Conservation (phyloP, 1,284 basidiomycete species). For the Ceratobasidium sp. region DNA sequence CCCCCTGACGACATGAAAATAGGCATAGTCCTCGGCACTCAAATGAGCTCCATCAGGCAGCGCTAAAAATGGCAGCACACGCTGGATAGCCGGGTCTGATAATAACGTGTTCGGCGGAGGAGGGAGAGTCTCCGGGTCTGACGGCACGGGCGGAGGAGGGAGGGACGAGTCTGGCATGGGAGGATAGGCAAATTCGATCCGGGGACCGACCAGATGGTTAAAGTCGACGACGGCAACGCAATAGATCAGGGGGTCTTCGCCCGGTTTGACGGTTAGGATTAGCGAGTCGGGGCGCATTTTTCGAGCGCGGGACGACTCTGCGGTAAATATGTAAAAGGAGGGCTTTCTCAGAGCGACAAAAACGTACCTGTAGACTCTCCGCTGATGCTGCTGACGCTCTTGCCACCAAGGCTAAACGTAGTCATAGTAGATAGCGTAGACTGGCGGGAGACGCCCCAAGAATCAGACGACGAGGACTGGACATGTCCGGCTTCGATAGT, state of each 20-base stretch:
- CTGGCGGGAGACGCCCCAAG: slow-evolving; percentile 27
- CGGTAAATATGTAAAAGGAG: not conserved
- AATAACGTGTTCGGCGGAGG: slow-evolving; percentile 64
- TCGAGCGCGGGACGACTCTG: slow-evolving; percentile 51
- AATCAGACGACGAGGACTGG: slow-evolving; percentile 34
- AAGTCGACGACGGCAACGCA: slow-evolving; percentile 91
- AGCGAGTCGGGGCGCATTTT: slow-evolving; percentile 82
- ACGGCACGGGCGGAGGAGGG: slow-evolving; percentile 31
- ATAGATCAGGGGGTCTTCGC: slow-evolving; percentile 71
- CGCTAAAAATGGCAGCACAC: slow-evolving; percentile 94
- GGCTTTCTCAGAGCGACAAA: not conserved
- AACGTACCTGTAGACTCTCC: slow-evolving; percentile 33
- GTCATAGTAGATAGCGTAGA: slow-evolving; percentile 39
- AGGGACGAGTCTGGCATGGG: slow-evolving; percentile 40
- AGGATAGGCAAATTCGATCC: slow-evolving; percentile 78
- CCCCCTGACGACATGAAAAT: slow-evolving; percentile 83
- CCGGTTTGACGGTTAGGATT: slow-evolving; percentile 62
- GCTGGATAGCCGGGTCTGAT: slow-evolving; percentile 81
- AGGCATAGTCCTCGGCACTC: slow-evolving; percentile 96
- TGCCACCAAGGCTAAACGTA: slow-evolving; percentile 33
- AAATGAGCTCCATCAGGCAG: slow-evolving; percentile 97
- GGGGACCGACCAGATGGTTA: slow-evolving; percentile 91
- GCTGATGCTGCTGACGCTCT: slow-evolving; percentile 28
- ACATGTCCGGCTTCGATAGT: slow-evolving; percentile 20
- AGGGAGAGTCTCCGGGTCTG: slow-evolving; percentile 57